These are phyloP conservation scores for Paramecium sonneborni DNA, from an alignment of 73 alveolate species.

Conservation along the genomic window DNA sequence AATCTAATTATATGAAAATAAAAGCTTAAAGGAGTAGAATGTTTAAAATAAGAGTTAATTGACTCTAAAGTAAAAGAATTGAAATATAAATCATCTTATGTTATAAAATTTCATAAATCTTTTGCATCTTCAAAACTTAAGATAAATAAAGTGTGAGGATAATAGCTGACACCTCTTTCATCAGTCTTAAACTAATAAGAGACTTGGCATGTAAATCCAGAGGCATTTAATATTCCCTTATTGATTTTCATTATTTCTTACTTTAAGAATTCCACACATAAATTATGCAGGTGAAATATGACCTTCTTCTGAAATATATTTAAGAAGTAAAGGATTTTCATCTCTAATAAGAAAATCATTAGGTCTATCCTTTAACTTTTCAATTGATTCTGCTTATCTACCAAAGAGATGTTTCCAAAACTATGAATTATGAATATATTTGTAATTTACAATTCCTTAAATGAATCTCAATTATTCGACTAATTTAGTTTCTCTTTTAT, in stretches of 20 bases:
- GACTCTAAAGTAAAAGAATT: neutral
- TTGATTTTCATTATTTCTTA: neutral
- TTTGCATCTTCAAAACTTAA: conserved; percentile 29
- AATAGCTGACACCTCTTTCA: conserved; percentile 41
- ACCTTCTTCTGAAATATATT: conserved; percentile 32
- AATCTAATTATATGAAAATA: neutral
- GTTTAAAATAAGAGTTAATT: neutral
- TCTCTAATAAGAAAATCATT: conserved; percentile 40
- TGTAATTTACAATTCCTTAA: neutral
- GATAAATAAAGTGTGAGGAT: conserved; percentile 49
- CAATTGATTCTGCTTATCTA: conserved; percentile 37
- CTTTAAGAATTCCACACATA: conserved; percentile 30
- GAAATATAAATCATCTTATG: neutral
- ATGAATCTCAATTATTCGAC: conserved; percentile 42
- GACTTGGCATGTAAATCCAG: conserved; percentile 9
- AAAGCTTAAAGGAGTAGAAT: neutral
- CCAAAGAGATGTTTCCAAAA: conserved; percentile 59
- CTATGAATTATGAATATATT: neutral
- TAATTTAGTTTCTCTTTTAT: conserved; percentile 47
- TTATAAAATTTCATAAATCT: neutral
- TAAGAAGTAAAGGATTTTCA: conserved; percentile 47
- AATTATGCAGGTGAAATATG: conserved; percentile 44
- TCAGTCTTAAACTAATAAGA: conserved; percentile 14
- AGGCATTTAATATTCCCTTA: conserved; percentile 28
- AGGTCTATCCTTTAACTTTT: conserved; percentile 24